Evolutionary conservation across 352 stramenopile genomes (phyloP), one percentile per base, ranked within the genome.

Genomic region (Plasmopara muralis): DNA sequence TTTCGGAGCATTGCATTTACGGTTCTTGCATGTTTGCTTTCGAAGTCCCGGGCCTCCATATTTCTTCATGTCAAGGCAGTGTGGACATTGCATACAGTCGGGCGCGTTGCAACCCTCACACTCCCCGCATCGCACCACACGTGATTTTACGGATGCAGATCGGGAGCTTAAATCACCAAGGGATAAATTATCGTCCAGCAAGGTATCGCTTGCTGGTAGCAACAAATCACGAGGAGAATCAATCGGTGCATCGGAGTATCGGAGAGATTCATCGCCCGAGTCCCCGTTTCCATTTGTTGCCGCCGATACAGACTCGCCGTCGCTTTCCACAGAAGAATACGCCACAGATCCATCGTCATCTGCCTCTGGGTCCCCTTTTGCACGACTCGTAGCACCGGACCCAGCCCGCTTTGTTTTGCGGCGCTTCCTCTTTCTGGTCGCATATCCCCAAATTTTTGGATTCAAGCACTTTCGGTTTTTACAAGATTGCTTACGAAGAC

Each of bases 11-110:
- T 87, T 72, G 40, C 80, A 89, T 48, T 87, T 88, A 37, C 79
- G 77, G 38, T 72, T 70, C 50, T 89, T 89, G 62, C 82, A 92
- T 20, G 79, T 89, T 62, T 90, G 82, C 44, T 92, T 92, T 25
- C 82, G 69, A 28, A 87, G 62, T 50, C 82, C 82, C 28, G 79
- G 82, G 16, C 82, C 82, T 52, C 82, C 82, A 38, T 90, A 88
- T 45, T 92, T 92, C 61, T 89, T 89, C 82, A 89, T 92, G 43
- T 92, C 82, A 47, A 77, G 61, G 41, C 82, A 92, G 47, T 90
- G 72, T 33, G 69, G 72, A 52, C 82, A 92, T 44, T 83, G 86
- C 63, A 87, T 66, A 53, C 82, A 92, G 44, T 92, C 82, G 13
- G 72, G 63, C 20, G 83, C 76, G 6, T 66, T 70, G 28, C 83